Base-by-base conservation (phyloP, 1,139 yeast species). In the Suhomyces coccinellae region DNA sequence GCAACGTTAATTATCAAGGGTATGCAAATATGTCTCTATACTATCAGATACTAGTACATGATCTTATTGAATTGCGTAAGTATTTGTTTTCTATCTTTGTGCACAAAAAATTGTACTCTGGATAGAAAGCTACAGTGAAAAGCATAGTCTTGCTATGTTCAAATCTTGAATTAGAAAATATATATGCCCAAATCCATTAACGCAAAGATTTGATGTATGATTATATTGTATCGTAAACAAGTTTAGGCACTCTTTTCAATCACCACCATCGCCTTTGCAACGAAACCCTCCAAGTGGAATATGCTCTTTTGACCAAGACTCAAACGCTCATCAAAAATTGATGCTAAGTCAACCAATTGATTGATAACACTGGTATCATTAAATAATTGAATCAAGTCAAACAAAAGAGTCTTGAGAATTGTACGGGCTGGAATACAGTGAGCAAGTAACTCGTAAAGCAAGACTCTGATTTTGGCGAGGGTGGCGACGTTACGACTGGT, bases 221-320 rank as follows among this genome's bases (percentile, higher is more conserved):
- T 26, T 26, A 7, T 10, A 26, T 12, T 9, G 6, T 11, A 10
- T 12, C 29, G n/a, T 31, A 2, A 15, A 17, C 35, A 15, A n/a
- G 13, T 26, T 28, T 42, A 39, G 14, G 13, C 24, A 20, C 33
- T 43, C 27, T 49, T 50, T 33, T 65, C 55, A 30, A 61, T 50
- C 9, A 74, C 72, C 35, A 85, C 82, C 98, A 93, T 93, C 2
- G 83, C 81, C 59, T 80, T 85, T 1, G 98, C 97, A 14, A 87
- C 80, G 62, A 89, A 93, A 1, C 98, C 99, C 67, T 93, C 99
- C 48, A 93, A 70, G 64, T 93, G 99, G 66, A 89, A 93, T 13
- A 93, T 93, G 36, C 93, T 87, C 63, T 93, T 93, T 52, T 79
- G 80, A 1, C 99, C 99, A 49, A 87, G 71, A 51, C 93, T 80